Base-by-base conservation (phyloP, 345 rosid genomes). In the Heritiera littoralis region DNA sequence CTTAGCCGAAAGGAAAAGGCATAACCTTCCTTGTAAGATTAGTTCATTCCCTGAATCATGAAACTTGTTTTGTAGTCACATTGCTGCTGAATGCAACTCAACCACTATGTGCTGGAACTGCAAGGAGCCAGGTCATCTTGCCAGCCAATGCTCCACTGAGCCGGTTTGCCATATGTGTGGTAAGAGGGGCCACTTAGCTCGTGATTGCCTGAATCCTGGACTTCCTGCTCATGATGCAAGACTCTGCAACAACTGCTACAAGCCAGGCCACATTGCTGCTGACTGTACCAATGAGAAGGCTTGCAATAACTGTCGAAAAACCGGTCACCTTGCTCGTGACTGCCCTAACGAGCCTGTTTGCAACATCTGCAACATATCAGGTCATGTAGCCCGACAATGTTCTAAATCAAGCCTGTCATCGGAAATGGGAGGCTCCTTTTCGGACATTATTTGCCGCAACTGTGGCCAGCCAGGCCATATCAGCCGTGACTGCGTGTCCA, bases 241-340 rank as follows among this genome's bases (percentile, higher is more conserved):
- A 41, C 80, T 71, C 61, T 72, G 78, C 84, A 80, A 75, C 59
- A 67, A 49, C 32, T 81, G 84, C 78, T 65, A 76, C 48, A 72
- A 65, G 61, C n/a, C 54, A 70, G 80, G 74, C 8, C 76, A 72
- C 76, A 28, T 51, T 52, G 76, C 63, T 18, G 30, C 61, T 6
- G 14, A 32, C 40, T 17, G 76, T 55, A 75, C 69, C 48, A 80
- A 80, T 28, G 78, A 74, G 32, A 66, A 66, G 32, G 78, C 78
- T 8, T 74, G 82, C 67, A 74, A 56, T 46, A 74, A 74, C 49
- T 66, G 75, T 59, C 59, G 61, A 15, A 55, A 80, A 55, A 35
- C 74, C 0, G 79, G 79, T 9, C 80, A 64, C 52, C 32, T 64
- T 28, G 74, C 68, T 61, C 67, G 73, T 1, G 73, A 81, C 56